Evolutionary conservation across 306 rosid species (phyloP), one percentile per base, ranked within the genome.

Genomic region (Trifolium repens): DNA sequence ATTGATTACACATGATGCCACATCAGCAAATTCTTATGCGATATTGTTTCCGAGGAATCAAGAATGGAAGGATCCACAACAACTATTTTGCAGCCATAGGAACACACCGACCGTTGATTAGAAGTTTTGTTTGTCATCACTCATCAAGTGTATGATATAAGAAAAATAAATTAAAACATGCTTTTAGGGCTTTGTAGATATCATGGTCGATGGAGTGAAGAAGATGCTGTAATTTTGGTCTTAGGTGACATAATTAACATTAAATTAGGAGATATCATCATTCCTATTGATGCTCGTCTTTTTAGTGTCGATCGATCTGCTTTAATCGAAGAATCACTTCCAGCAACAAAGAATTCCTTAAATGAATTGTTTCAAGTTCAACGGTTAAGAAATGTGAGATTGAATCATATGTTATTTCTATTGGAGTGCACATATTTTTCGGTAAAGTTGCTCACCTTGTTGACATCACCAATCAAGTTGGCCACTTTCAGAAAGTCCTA

Each of bases 281-380:
- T 94, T 70, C 98, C 98, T 59, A 98, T 97, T 15, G 99, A 94
- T 85, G 99, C 98, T 13, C 99, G 99, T 71, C 99, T 94, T 76
- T 96, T 94, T 9, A 94, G 96, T 73, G 91, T 94, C 79, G 99
- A 94, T 82, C 99, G 92, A 76, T 94, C 99, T 79, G 99, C 99
- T 60, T 81, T 94, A 57, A 94, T 97, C 0, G 98, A 98, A 40
- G 99, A 94, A 78, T 94, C 99, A 50, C 99, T 94, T 59, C 96
- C 99, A 2, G 96, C 84, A 42, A 90, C 99, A 11, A 94, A 94
- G 88, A 84, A 87, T 67, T 89, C 99, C 46, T 88, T 92, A 2
- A 97, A 94, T 68, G 98, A 89, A 82, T 96, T 94, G 22, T 92
- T 83, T 94, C 99, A 15, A 97, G 99, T 46, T 94, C 99, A 77